A percentile compares a stretch with the other conserved stretches of the same genome.
Conservation (phyloP, 2,329 filamentous ascomycete genomes). For the Colletotrichum sp. region DNA sequence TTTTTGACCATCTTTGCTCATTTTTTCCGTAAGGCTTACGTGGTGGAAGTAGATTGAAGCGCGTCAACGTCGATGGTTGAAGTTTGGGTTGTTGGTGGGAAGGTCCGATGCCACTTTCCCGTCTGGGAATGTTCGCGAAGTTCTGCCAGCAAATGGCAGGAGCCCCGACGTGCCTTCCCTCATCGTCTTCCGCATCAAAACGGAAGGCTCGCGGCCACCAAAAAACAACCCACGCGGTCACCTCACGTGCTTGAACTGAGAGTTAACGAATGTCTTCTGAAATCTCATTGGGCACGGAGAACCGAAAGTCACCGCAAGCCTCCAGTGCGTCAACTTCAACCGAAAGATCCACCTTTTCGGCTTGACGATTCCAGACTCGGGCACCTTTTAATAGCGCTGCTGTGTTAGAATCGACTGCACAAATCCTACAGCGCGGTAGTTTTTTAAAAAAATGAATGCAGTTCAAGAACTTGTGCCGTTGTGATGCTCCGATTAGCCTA, state of each 20-base stretch:
- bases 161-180: not conserved
- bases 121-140: rapidly evolving
- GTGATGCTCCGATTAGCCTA: not conserved
- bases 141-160: not conserved
- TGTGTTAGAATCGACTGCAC: too few relatives aligned
- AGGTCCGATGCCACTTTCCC: not conserved
- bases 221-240: not conserved
- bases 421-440: too few relatives aligned
- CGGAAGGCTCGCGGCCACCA: not conserved
- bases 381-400: too few relatives aligned
- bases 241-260: too few relatives aligned
- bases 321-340: not conserved
- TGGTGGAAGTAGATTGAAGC: not conserved
- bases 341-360: not conserved
- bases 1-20: not conserved
- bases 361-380: not conserved
- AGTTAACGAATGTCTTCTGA: not conserved
- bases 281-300: too few relatives aligned
- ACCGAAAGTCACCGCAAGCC: not conserved
- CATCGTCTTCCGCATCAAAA: not conserved
- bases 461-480: not conserved
- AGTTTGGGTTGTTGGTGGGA: not conserved
- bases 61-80: not conserved
- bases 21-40: not conserved
- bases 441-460: not conserved